A percentile compares a stretch with the other conserved stretches of the same genome.
Evolutionary conservation across 805 yeast genomes (phyloP).

Genomic region (Naumovozyma baii): DNA sequence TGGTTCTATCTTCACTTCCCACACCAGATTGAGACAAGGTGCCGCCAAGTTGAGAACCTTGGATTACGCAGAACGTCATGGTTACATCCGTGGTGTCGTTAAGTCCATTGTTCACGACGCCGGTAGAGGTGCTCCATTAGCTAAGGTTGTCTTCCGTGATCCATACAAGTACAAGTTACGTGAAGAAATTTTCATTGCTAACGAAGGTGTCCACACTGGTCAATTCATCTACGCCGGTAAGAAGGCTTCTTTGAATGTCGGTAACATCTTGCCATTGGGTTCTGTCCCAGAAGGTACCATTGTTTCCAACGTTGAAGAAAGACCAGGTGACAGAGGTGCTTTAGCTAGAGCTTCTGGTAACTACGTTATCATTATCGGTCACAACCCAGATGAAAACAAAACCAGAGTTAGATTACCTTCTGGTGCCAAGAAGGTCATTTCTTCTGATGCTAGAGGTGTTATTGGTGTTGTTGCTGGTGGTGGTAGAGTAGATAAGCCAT

Average conservation of each 20-base stretch:
- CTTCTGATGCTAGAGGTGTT: constrained; percentile 97
- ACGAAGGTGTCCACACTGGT: constrained; percentile 99
- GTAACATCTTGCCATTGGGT: constrained; percentile 95
- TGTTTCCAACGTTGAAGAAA: constrained; percentile 95
- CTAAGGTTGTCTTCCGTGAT: constrained; percentile 97
- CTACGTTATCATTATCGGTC: constrained; percentile 97
- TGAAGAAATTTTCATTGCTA: constrained; percentile 97
- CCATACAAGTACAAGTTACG: constrained; percentile 97
- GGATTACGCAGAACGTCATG: constrained; percentile 98
- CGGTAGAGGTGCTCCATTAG: constrained; percentile 99
- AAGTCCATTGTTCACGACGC: constrained; percentile 98
- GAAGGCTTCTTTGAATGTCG: constrained; percentile 93
- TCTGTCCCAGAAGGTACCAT: constrained; percentile 99
- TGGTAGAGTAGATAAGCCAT: constrained; percentile 99
- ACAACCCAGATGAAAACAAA: constrained; percentile 98
- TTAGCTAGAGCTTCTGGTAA: constrained; percentile 98
- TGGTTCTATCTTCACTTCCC: constrained; percentile 98
- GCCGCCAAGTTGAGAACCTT: constrained; percentile 99
- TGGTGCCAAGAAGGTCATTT: constrained; percentile 94
- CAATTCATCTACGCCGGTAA: constrained; percentile 98
- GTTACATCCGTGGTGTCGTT: constrained; percentile 98
- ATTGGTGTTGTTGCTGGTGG: constrained; percentile 99
- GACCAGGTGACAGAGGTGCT: constrained; percentile 99
- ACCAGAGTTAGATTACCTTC: constrained; percentile 98
- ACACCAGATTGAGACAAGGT: constrained; percentile 99